A percentile compares a stretch with the other conserved stretches of the same genome.
Evolutionary conservation across 371 early-diverging fungal genomes (phyloP).

Genomic region (Mortierella polycephala): DNA sequence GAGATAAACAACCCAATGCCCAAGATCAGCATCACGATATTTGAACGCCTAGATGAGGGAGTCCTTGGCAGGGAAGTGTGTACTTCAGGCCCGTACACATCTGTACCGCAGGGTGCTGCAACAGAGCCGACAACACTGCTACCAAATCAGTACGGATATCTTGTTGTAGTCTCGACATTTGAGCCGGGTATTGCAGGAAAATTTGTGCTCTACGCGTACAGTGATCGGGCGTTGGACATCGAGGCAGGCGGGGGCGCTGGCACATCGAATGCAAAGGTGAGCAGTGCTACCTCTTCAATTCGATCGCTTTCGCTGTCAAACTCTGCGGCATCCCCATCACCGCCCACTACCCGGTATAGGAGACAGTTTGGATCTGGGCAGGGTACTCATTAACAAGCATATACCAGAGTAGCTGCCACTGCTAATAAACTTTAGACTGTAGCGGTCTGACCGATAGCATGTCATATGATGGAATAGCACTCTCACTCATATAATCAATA

Average conservation of each 20-base stretch:
- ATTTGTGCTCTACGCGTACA: slow-evolving; percentile 66
- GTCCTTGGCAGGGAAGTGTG: slow-evolving; percentile 70
- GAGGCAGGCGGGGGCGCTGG: slow-evolving; percentile 42
- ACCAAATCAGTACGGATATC: slow-evolving; percentile 60
- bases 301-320: slow-evolving; percentile 26
- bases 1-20: slow-evolving; percentile 67
- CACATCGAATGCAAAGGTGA: slow-evolving; percentile 6
- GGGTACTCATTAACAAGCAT: background rate
- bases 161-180: slow-evolving; percentile 71
- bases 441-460: no score
- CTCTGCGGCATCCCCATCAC: background rate
- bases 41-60: slow-evolving; percentile 67
- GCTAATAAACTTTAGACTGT: no score
- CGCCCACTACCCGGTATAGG: slow-evolving; percentile 25
- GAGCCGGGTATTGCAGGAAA: slow-evolving; percentile 65
- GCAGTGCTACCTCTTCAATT: slow-evolving; percentile 15
- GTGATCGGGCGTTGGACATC: slow-evolving; percentile 69
- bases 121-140: slow-evolving; percentile 34
- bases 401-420: no score
- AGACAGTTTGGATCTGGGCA: slow-evolving; percentile 29
- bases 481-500: no score
- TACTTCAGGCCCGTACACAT: slow-evolving; percentile 80
- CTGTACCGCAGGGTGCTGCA: slow-evolving; percentile 69
- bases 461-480: no score
- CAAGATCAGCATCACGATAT: slow-evolving; percentile 77